Evolutionary conservation across 345 rosid species (phyloP).

Genomic region (Bretschneidera sinensis): DNA sequence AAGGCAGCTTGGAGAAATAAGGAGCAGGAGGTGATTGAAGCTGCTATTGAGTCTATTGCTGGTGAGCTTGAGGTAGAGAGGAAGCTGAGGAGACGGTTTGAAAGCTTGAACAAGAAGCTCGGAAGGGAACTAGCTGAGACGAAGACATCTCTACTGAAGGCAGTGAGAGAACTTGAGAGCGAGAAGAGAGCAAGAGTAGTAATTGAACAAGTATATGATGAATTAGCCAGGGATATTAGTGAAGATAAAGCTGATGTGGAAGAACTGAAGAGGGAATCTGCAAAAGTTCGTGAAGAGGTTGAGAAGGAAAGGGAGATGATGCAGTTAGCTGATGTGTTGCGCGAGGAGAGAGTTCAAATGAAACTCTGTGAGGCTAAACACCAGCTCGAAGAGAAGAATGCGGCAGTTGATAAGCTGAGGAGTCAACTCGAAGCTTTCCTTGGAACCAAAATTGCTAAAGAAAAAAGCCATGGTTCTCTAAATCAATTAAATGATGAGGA

Average conservation of each 20-base stretch:
- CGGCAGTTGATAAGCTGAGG: constrained; percentile 75
- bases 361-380: constrained; percentile 78
- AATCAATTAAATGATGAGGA: constrained; percentile 42
- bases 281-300: constrained; percentile 55
- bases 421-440: constrained; percentile 79
- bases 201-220: constrained; percentile 81
- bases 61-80: constrained; percentile 88
- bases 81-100: constrained; percentile 76
- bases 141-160: constrained; percentile 57
- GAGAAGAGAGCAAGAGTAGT: constrained; percentile 80
- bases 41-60: constrained; percentile 85
- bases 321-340: constrained; percentile 63
- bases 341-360: constrained; percentile 71
- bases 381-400: constrained; percentile 74
- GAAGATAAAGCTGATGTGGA: constrained; percentile 63
- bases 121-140: constrained; percentile 81
- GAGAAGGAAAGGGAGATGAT: constrained; percentile 84
- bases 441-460: constrained; percentile 59
- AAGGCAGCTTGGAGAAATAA: constrained; percentile 87
- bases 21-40: constrained; percentile 83
- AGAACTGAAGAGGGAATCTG: constrained; percentile 62
- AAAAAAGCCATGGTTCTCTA: constrained; percentile 41
- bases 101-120: constrained; percentile 90
- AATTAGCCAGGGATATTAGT: constrained; percentile 48
- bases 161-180: constrained; percentile 72